These are phyloP conservation scores for Eutypella sp. DNA, from an alignment of 2,329 filamentous ascomycete species.

Conservation along the genomic window DNA sequence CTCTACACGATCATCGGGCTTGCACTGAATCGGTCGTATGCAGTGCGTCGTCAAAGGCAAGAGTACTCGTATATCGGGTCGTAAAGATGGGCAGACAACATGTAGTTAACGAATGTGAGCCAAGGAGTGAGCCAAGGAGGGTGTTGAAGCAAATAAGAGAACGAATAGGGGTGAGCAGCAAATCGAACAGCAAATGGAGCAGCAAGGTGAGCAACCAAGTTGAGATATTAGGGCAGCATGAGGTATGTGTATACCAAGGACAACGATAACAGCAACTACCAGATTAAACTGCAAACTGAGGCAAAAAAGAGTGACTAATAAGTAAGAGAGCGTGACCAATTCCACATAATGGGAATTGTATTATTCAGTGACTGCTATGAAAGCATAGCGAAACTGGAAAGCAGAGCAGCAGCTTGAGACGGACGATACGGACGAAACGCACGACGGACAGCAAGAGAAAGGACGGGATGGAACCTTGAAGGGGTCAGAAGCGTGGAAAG, in stretches of 20 bases:
- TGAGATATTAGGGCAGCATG: conserved; percentile 10
- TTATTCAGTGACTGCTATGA: conserved; percentile 13
- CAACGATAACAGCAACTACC: no score
- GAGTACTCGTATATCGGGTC: no score
- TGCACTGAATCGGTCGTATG: background rate
- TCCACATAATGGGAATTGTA: conserved; percentile 19
- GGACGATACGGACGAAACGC: no score
- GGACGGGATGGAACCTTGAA: conserved; percentile 16
- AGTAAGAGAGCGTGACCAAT: conserved; percentile 14
- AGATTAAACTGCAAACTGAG: conserved; percentile 20
- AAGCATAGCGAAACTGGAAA: conserved; percentile 15
- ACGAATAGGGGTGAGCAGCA: no score
- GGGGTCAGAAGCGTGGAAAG: background rate
- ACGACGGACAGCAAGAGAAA: conserved; percentile 8
- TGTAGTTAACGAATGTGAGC: background rate
- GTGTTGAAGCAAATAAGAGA: no score
- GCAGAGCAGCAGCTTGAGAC: no score
- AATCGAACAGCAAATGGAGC: no score
- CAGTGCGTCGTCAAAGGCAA: background rate
- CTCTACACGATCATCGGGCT: background rate
- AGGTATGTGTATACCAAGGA: no score
- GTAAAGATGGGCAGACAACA: no score
- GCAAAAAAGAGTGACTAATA: conserved; percentile 12
- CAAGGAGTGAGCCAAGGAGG: background rate
- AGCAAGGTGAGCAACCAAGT: conserved; percentile 10